A percentile compares a stretch with the other conserved stretches of the same genome.
Conservation (phyloP, 257 asterid genomes). For the Fraxinus americana region DNA sequence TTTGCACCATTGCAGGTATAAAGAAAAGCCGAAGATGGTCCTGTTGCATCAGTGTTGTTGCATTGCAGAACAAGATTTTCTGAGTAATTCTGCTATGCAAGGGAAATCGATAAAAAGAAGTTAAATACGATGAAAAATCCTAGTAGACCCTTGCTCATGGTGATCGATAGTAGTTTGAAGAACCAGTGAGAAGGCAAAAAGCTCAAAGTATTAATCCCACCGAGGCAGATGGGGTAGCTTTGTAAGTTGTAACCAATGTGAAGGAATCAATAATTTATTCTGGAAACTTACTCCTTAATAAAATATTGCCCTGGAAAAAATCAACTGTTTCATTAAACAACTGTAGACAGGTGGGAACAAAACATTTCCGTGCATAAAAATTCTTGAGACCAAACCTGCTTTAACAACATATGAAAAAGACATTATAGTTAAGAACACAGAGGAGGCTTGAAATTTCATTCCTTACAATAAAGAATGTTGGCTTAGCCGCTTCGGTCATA, state of each 20-base stretch:
- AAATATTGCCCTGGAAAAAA: neutral
- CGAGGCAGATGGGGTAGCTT: neutral
- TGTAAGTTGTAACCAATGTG: neutral
- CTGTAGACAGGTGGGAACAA: neutral
- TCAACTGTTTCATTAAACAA: neutral
- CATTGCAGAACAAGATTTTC: conserved; percentile 41
- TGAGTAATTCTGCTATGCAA: conserved; percentile 54
- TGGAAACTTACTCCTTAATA: neutral
- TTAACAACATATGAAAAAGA: conserved; percentile 4
- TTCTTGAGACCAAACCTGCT: conserved; percentile 6
- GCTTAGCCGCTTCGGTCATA: conserved; percentile 20
- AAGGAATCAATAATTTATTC: neutral
- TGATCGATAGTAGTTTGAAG: conserved; percentile 11
- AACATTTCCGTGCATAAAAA: neutral
- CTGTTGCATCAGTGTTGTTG: conserved; percentile 35
- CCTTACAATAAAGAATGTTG: conserved; percentile 19
- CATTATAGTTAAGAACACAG: neutral
- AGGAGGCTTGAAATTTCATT: conserved; percentile 27
- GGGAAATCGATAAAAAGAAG: conserved; percentile 24
- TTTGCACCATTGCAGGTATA: conserved; percentile 50
- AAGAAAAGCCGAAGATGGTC: conserved; percentile 44
- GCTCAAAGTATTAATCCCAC: neutral
- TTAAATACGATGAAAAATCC: conserved; percentile 23
- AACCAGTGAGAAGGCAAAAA: neutral
- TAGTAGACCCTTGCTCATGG: conserved; percentile 25